A percentile compares a stretch with the other conserved stretches of the same genome.
These are phyloP conservation scores for Arxiozyma slooffiae DNA, from an alignment of 1,139 yeast genomes.

Conservation along the genomic window DNA sequence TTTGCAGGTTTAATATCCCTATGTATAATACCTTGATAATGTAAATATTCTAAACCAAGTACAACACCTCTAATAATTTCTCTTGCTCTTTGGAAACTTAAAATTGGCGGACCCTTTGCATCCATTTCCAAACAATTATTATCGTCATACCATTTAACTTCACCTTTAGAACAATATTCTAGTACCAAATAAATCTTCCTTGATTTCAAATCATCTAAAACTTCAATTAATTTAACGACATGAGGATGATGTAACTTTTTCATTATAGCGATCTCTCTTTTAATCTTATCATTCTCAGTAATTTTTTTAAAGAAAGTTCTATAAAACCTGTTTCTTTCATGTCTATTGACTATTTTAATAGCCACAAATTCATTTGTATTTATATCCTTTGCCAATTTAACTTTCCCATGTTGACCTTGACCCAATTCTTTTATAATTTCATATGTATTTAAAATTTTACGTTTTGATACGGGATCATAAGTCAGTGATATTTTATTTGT, in stretches of 20 bases:
- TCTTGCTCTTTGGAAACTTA: slow-evolving; percentile 58
- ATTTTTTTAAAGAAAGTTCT: slow-evolving; percentile 16
- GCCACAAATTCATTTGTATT: slow-evolving; percentile 71
- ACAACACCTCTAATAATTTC: slow-evolving; percentile 75
- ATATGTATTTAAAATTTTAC: slow-evolving; percentile 80
- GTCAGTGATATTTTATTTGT: slow-evolving; percentile 73
- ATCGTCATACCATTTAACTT: slow-evolving; percentile 61
- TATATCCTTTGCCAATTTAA: slow-evolving; percentile 75
- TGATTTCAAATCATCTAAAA: slow-evolving; percentile 75
- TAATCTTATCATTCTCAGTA: slow-evolving; percentile 45
- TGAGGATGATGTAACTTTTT: slow-evolving; percentile 88
- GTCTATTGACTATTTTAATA: slow-evolving; percentile 81
- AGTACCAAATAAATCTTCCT: slow-evolving; percentile 82
- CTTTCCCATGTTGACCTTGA: slow-evolving; percentile 95
- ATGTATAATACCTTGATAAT: slow-evolving; percentile 88
- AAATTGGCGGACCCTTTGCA: slow-evolving; percentile 45
- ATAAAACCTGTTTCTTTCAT: slow-evolving; percentile 32
- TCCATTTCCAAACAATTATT: slow-evolving; percentile 36
- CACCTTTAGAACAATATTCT: slow-evolving; percentile 89
- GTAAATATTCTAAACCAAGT: slow-evolving; percentile 84
- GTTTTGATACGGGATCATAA: slow-evolving; percentile 77
- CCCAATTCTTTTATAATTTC: slow-evolving; percentile 86
- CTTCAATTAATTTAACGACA: slow-evolving; percentile 79
- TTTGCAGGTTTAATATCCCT: slow-evolving; percentile 97
- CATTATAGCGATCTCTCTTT: slow-evolving; percentile 91